Evolutionary conservation across 495 filamentous ascomycete species (phyloP), one percentile per base, ranked within the genome.

Genomic region (Penicillium verhagenii): DNA sequence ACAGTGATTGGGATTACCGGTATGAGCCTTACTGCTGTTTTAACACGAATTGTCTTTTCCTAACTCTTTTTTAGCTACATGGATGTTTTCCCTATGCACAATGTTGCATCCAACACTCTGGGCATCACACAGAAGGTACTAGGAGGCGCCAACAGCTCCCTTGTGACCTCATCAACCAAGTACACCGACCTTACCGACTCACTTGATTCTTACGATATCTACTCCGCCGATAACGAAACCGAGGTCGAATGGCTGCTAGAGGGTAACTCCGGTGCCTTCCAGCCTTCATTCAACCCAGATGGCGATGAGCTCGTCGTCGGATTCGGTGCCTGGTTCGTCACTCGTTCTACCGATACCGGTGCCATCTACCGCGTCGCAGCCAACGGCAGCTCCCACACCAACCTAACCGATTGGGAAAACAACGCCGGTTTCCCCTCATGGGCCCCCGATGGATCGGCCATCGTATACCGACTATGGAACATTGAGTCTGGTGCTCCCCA

Each of bases 1-100:
- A 59, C 24, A 21, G 39, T 10, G 57, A 59, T 4, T 59, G 57
- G 57, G 52, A 46, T 6, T 59, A 59, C 25, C 47, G 57, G n/a
- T n/a, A n/a, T n/a, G n/a, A n/a, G n/a, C n/a, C n/a, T n/a, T n/a
- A n/a, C n/a, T n/a, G n/a, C n/a, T n/a, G n/a, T n/a, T n/a, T n/a
- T n/a, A n/a, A n/a, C n/a, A n/a, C n/a, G n/a, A n/a, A n/a, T n/a
- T n/a, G n/a, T n/a, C n/a, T n/a, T n/a, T n/a, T n/a, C n/a, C n/a
- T n/a, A n/a, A n/a, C n/a, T n/a, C n/a, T n/a, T n/a, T n/a, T n/a
- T n/a, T n/a, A n/a, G n/a, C 19, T 59, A 51, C 47, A 52, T 55
- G 52, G 52, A 59, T 37, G 47, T 52, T 1, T 59, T 59, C 47
- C 56, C 56, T 10, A 19, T 16, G 16, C 46, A 48, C 29, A 31